Evolutionary conservation across 768 basidiomycete species (phyloP), one percentile per base, ranked within the genome.

Genomic region (Dioszegia hungarica): DNA sequence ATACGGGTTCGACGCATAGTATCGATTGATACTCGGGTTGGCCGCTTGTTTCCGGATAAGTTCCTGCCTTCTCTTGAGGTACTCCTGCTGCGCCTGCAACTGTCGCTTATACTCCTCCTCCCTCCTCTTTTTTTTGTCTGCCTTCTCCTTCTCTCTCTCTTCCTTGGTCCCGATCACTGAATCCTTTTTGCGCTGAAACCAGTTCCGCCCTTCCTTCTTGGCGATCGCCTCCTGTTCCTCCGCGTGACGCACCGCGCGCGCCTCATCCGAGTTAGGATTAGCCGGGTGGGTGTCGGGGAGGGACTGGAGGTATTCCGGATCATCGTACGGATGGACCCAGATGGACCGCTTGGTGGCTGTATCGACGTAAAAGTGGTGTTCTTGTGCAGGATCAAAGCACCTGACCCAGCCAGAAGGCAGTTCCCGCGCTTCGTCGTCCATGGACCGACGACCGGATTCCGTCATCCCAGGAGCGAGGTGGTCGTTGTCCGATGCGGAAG

Each of bases 271-370:
- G 29, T 69, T 59, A 9, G 75, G 75, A 52, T 76, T 59, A 2
- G 75, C 75, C 20, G 75, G 75, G 44, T 76, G 73, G 1, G 61
- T 57, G 24, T 67, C 63, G 8, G 75, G 71, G 33, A 76, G 56
- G 44, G 66, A 60, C 8, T 48, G 33, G 29, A 74, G 60, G 60
- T 60, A 76, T 45, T 66, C 66, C 3, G 69, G 66, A 54, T 74
- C 75, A 51, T 76, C 75, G 55, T 74, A 76, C 5, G 75, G 75
- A 55, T 76, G 75, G 1, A 68, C 17, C 75, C 75, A 76, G 38
- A 54, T 67, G 5, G 67, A 39, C 33, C 71, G 56, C 34, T 68
- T 63, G 17, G 73, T 74, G 24, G 59, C 58, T 40, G 60, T 63
- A 38, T 76, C 75, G 54, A 73, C 75, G 61, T 74, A 76, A 51